Percentiles rank a stretch among this genome's conserved stretches.
Conservation (phyloP, 805 yeast species). For the Yamadazyma akitaensis region DNA sequence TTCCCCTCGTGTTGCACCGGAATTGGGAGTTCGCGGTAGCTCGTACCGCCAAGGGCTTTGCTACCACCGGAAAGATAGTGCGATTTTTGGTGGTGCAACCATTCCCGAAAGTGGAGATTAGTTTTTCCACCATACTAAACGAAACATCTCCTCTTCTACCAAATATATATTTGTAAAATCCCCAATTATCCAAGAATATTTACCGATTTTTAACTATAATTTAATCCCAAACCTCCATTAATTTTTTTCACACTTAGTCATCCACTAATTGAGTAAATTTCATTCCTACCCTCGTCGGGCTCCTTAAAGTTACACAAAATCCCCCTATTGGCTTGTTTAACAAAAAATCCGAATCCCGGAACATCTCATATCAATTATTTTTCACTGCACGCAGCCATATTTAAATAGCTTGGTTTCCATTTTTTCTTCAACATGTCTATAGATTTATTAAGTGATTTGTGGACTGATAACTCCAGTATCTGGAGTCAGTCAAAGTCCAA, state of each 20-base stretch:
- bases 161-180: not conserved
- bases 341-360: conserved; percentile 10
- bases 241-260: not conserved
- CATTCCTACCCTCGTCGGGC: not conserved
- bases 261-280: too few species aligned
- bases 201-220: too few species aligned
- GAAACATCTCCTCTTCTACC: conserved; percentile 2
- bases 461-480: conserved; percentile 2
- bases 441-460: conserved; percentile 9
- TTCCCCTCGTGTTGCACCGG: too few species aligned
- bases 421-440: conserved; percentile 5
- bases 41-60: too few species aligned
- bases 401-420: not conserved
- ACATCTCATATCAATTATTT: conserved; percentile 5
- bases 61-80: not conserved
- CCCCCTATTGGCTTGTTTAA: conserved; percentile 8
- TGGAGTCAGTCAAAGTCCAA: not conserved
- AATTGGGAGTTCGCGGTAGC: too few species aligned
- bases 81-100: not conserved
- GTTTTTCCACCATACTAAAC: not conserved
- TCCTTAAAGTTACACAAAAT: conserved; percentile 5
- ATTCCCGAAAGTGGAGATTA: conserved; percentile 7
- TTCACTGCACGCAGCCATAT: not conserved
- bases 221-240: not conserved
- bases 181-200: not conserved